A percentile compares a stretch with the other conserved stretches of the same genome.
Evolutionary conservation across 1,284 basidiomycete species (phyloP).

Genomic region (Coniophora puteana): DNA sequence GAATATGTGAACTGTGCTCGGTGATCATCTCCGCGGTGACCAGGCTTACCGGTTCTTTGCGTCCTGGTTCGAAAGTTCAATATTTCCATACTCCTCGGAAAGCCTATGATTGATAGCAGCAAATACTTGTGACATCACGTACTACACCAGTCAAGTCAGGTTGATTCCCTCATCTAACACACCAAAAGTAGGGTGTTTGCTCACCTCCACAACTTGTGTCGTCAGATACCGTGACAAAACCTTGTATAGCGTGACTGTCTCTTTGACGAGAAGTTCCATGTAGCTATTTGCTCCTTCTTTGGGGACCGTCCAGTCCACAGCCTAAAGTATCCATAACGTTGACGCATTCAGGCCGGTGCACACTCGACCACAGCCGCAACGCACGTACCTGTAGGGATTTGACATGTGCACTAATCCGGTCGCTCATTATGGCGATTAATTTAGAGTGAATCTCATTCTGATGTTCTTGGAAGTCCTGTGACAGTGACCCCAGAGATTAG

Average conservation of each 20-base stretch:
- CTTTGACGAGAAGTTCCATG: conserved; percentile 90
- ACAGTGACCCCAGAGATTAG: conserved; percentile 7
- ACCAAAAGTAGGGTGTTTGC: conserved; percentile 9
- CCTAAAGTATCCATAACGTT: conserved; percentile 35
- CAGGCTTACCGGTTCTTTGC: conserved; percentile 75
- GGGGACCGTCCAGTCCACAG: conserved; percentile 72
- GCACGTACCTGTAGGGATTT: conserved; percentile 65
- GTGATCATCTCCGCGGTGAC: conserved; percentile 5
- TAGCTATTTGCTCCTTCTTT: conserved; percentile 72
- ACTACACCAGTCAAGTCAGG: too few species aligned
- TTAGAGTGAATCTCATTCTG: conserved; percentile 99
- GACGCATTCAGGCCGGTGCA: conserved; percentile 2
- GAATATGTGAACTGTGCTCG: conserved; percentile 7
- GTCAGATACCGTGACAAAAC: conserved; percentile 91
- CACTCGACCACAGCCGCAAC: conserved; percentile 5
- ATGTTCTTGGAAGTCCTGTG: conserved; percentile 95
- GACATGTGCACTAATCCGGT: conserved; percentile 86
- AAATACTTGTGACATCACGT: conserved; percentile 90
- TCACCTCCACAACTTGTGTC: conserved; percentile 73
- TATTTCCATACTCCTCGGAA: conserved; percentile 77
- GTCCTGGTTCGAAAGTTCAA: conserved; percentile 77
- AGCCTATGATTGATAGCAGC: conserved; percentile 88
- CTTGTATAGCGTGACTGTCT: conserved; percentile 95
- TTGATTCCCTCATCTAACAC: too few species aligned
- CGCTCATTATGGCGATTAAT: conserved; percentile 97